Evolutionary conservation across 2,329 filamentous ascomycete species (phyloP), one percentile per base, ranked within the genome.

Genomic region (Pseudopithomyces maydicus): DNA sequence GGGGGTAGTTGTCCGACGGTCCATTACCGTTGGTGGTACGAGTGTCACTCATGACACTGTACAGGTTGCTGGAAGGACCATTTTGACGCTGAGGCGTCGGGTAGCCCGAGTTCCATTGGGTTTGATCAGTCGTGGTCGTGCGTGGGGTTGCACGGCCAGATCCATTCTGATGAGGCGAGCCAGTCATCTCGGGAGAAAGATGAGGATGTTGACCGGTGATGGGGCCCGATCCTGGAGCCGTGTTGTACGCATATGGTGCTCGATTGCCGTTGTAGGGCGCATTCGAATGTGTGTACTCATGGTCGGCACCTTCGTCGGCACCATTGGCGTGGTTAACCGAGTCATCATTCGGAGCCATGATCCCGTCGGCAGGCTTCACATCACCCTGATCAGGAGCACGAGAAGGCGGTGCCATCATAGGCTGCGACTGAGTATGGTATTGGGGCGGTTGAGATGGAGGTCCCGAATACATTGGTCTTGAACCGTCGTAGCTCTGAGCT

Each of bases 31-130:
- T 91, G 11, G 86, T 76, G 29, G 82, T 78, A 46, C 91, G 85
- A 57, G 91, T 90, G 72, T 91, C 92, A 74, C 89, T 93, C 80
- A 96, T 92, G 61, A 96, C 89, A 75, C 88, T 96, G 82, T 96
- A 96, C 49, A 97, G 81, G 72, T 88, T 96, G 80, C 91, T 93
- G 0, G 90, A 88, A 3, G 89, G 84, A 57, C 87, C 82, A 42
- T 81, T 79, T 55, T 83, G 80, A 41, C 92, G 88, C 20, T 92
- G 92, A 47, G 93, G 90, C 0, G 91, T 93, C 73, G 82, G 89
- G 78, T 96, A 96, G 23, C 88, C 88, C 44, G 78, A 77, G 49
- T 83, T 75, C 73, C 96, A 97, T 75, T 92, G 91, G 2, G 87
- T 81, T 64, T 90, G 89, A 36, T 87, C 82, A 0, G 89, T 84